phyloP scores from a whole-genome alignment of 148 eudicot species.

The Fagopyrum esculentum region DNA sequence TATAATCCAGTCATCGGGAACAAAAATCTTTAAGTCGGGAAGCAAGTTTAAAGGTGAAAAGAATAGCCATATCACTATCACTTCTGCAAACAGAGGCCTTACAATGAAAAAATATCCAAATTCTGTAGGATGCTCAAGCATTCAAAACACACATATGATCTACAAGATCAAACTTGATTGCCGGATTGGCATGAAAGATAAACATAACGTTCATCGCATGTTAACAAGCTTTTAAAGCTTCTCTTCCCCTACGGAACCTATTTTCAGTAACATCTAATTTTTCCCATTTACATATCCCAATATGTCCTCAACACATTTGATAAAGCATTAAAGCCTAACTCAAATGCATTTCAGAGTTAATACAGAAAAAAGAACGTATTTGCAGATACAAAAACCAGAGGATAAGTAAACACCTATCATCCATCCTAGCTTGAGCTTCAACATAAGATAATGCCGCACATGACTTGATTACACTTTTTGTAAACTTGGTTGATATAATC shows the following conservation, averaged over 20 bases:
- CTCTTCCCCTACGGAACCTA: background rate
- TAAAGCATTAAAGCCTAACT: background rate
- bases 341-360: background rate
- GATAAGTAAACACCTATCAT: conserved; percentile 57
- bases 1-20: background rate
- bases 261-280: background rate
- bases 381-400: background rate
- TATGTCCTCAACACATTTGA: background rate
- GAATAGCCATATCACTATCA: background rate
- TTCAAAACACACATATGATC: background rate
- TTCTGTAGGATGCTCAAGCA: background rate
- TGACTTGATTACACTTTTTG: conserved; percentile 91
- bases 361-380: background rate
- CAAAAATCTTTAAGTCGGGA: background rate
- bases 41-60: background rate
- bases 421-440: conserved; percentile 99
- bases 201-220: background rate
- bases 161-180: background rate
- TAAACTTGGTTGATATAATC: conserved; percentile 72
- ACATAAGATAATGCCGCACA: conserved; percentile 94
- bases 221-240: background rate
- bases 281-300: background rate
- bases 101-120: background rate
- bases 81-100: conserved; percentile 1
- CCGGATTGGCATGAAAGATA: background rate